Base-by-base conservation (phyloP, 805 yeast species). In the Saccharomyces eubayanus region DNA sequence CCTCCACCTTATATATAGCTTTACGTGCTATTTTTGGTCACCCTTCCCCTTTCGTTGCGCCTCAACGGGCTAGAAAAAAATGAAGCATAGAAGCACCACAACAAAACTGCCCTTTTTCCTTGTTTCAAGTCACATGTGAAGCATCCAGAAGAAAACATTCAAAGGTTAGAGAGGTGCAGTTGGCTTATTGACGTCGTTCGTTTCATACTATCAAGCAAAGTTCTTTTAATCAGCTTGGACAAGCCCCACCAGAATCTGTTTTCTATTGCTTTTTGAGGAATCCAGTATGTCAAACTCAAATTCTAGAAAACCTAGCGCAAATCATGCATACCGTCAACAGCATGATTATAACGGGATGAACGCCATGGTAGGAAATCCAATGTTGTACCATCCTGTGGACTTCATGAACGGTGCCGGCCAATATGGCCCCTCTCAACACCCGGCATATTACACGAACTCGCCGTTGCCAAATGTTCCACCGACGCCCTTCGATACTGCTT, bases 401-500 rank as follows among this genome's bases (percentile, higher is more conserved):
- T 36, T 36, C 43, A 16, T 36, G 8, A 36, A 36, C 43, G 43
- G 43, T 36, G 43, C 24, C 24, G 43, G 43, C 21, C 43, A 36
- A 16, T 36, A 36, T 16, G 43, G 43, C 9, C 24, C 43, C 24
- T 36, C 43, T 16, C 43, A 36, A 36, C 43, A 36, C 24, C 43
- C 41, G 57, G 59, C 54, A 56, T 60, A 50, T 62, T 65, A 20
- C 55, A 60, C 29, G 51, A 56, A 47, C 53, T 60, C 56, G 51
- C 62, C 63, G n/a, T 48, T 55, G 11, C 57, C 57, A 2, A 59
- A 60, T 41, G 63, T 63, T 1, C 68, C 73, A 10, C 81, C 82
- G 43, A 77, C 85, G 2, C 87, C 89, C 1, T 75, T 82, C 60
- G 88, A 84, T 62, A 65, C 78, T 53, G 70, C 77, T 3, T 83